phyloP scores from a whole-genome alignment of 2,329 filamentous ascomycete genomes.

The Escovopsis weberi region DNA sequence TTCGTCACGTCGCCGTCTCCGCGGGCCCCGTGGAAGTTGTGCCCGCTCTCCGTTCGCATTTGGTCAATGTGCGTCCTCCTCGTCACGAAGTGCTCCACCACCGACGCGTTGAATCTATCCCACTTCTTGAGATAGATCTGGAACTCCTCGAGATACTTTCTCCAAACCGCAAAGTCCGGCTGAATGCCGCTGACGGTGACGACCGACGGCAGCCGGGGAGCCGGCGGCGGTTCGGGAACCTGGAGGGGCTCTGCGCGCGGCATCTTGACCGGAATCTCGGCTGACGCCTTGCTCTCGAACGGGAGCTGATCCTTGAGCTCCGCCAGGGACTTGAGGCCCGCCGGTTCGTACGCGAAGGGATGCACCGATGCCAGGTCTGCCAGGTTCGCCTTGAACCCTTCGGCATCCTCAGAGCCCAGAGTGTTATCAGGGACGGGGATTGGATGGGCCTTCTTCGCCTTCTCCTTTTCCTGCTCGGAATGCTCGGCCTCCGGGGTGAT shows the following conservation, averaged over 20 bases:
- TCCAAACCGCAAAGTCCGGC: slow-evolving; percentile 29
- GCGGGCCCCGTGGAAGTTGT: slow-evolving; percentile 28
- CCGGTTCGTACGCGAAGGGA: slow-evolving; percentile 32
- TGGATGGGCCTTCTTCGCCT: slow-evolving; percentile 2
- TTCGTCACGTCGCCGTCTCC: slow-evolving; percentile 34
- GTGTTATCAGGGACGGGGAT: slow-evolving; percentile 18
- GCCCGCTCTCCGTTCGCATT: slow-evolving; percentile 26
- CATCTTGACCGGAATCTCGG: slow-evolving; percentile 23
- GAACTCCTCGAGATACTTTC: slow-evolving; percentile 39
- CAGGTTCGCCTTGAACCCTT: slow-evolving; percentile 39
- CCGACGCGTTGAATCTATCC: slow-evolving; percentile 33
- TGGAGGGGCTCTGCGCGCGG: slow-evolving; percentile 20
- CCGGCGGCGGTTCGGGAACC: slow-evolving; percentile 34
- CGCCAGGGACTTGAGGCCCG: slow-evolving; percentile 37
- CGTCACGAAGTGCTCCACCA: slow-evolving; percentile 41
- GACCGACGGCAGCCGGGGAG: slow-evolving; percentile 32
- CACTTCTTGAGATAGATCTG: slow-evolving; percentile 37
- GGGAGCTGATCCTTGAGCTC: slow-evolving; percentile 43
- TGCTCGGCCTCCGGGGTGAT: slow-evolving; percentile 9
- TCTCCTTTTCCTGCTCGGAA: slow-evolving; percentile 8
- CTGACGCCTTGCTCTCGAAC: slow-evolving; percentile 37
- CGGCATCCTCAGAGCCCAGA: slow-evolving; percentile 40
- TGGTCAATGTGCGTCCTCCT: slow-evolving; percentile 30
- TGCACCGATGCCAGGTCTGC: slow-evolving; percentile 41
- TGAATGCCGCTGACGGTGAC: slow-evolving; percentile 29